phyloP scores from a whole-genome alignment of 441 rosid genomes.

The Erodium trifolium region DNA sequence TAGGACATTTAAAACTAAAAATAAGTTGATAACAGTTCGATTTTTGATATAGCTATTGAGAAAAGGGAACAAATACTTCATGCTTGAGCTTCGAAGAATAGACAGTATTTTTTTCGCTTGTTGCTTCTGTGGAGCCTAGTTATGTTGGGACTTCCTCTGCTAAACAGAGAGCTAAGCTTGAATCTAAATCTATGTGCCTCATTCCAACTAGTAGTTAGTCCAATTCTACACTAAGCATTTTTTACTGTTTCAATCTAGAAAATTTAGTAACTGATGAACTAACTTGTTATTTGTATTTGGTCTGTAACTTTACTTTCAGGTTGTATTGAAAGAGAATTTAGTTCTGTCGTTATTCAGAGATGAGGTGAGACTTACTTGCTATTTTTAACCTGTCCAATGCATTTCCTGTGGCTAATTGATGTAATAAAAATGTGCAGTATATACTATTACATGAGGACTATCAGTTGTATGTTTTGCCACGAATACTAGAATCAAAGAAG shows the following conservation, averaged over 20 bases:
- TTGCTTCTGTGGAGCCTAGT: background rate
- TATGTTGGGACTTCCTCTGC: background rate
- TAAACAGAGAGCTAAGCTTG: background rate
- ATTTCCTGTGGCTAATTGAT: constrained; percentile 28
- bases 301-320: constrained; percentile 42
- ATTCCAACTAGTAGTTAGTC: background rate
- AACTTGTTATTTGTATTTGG: constrained; percentile 1
- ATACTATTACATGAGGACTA: constrained; percentile 86
- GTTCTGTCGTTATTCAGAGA: constrained; percentile 80
- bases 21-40: background rate
- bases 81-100: background rate
- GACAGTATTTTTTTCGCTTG: background rate
- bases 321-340: constrained; percentile 91
- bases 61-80: background rate
- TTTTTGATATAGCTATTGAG: constrained; percentile 2
- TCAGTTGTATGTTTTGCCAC: constrained; percentile 90
- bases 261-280: background rate
- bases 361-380: constrained; percentile 54
- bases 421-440: constrained; percentile 46
- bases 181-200: background rate
- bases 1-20: background rate
- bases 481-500: constrained; percentile 90
- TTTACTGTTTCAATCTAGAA: background rate
- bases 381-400: constrained; percentile 12
- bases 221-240: background rate